Percentiles rank a stretch among this genome's conserved stretches.
phyloP scores from a whole-genome alignment of 768 basidiomycete species.

The Naganishia friedmannii region DNA sequence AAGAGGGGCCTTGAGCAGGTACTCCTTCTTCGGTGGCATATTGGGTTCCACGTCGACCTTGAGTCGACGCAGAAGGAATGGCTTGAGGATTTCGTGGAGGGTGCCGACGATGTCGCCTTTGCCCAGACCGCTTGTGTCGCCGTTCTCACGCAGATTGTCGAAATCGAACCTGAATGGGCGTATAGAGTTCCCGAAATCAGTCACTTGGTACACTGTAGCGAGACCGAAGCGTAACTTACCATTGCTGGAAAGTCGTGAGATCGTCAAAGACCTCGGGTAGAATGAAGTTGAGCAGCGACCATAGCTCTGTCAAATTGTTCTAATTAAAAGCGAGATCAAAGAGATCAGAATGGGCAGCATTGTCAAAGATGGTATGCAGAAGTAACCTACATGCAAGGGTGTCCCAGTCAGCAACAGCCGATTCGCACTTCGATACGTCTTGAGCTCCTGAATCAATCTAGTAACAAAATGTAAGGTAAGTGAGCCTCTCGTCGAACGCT shows the following conservation, averaged over 20 bases:
- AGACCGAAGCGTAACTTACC: slow-evolving; percentile 55
- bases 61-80: slow-evolving; percentile 86
- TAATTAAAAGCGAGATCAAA: slow-evolving; percentile 53
- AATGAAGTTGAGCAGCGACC: slow-evolving; percentile 93
- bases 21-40: slow-evolving; percentile 81
- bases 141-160: slow-evolving; percentile 42
- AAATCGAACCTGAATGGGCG: slow-evolving; percentile 40
- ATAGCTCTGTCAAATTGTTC: slow-evolving; percentile 93
- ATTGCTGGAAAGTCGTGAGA: slow-evolving; percentile 82
- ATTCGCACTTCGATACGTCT: slow-evolving; percentile 76
- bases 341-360: no score
- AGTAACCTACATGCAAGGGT: slow-evolving; percentile 73
- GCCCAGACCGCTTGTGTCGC: slow-evolving; percentile 38
- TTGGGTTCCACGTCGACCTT: slow-evolving; percentile 88
- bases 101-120: slow-evolving; percentile 66
- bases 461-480: not conserved
- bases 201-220: not conserved
- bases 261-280: slow-evolving; percentile 90
- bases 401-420: slow-evolving; percentile 94
- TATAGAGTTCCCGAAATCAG: no score
- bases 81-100: slow-evolving; percentile 86
- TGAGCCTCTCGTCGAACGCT: not conserved
- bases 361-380: no score
- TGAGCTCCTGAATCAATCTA: slow-evolving; percentile 79
- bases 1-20: slow-evolving; percentile 86